Conservation (phyloP, 352 stramenopile species). For the Pythium aquatile region DNA sequence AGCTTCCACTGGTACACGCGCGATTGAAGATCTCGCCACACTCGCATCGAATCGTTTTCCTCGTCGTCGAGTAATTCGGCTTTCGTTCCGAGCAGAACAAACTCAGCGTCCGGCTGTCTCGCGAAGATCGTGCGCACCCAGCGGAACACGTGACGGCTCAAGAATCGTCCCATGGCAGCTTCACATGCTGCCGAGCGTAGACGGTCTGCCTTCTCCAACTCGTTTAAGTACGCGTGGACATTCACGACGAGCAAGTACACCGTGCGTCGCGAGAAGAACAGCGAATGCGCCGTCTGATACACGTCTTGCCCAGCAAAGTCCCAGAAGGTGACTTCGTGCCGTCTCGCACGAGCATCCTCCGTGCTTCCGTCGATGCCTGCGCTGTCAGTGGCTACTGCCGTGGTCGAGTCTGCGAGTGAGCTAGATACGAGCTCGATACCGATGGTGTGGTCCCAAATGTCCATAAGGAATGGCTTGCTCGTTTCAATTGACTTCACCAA, state of each 20-base stretch:
- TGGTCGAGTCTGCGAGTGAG: neutral
- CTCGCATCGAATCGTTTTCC: neutral
- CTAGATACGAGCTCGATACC: neutral
- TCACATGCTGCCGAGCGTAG: neutral
- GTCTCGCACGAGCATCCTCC: neutral
- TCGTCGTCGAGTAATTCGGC: neutral
- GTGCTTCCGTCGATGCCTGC: no score
- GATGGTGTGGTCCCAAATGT: neutral
- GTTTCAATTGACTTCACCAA: conserved; percentile 32
- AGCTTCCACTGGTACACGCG: neutral
- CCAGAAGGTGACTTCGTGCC: neutral
- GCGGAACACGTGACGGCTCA: neutral
- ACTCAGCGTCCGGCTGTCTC: neutral
- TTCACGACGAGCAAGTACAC: neutral
- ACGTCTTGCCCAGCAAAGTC: neutral
- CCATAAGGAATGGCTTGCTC: neutral
- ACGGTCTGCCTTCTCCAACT: neutral
- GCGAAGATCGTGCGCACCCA: neutral
- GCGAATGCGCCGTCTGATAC: neutral
- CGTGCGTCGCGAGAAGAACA: neutral
- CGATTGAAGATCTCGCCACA: neutral
- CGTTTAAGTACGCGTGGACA: neutral
- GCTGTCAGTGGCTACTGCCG: no score
- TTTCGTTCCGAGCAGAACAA: conserved; percentile 11
- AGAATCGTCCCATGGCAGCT: conserved; percentile 2